Evolutionary conservation across 2,329 filamentous ascomycete species (phyloP).

Genomic region (Penicillium sp.): DNA sequence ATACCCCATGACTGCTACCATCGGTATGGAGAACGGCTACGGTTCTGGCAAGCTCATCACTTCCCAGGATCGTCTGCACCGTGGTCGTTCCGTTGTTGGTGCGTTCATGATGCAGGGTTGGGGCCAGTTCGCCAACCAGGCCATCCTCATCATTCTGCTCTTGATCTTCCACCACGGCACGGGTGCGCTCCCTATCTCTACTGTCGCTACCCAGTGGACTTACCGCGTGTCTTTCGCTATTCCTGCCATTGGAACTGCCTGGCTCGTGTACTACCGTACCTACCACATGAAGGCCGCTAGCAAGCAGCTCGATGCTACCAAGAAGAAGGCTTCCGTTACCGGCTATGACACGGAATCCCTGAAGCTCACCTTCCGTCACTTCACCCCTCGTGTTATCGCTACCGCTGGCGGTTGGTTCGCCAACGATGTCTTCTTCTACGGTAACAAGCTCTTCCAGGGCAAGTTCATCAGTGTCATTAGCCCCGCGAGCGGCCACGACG

Average conservation of each 20-base stretch:
- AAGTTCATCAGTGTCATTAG: conserved; percentile 86
- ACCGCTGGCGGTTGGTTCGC: conserved; percentile 91
- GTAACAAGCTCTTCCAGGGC: conserved; percentile 94
- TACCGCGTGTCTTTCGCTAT: conserved; percentile 92
- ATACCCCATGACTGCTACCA: conserved; percentile 95
- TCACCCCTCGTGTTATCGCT: conserved; percentile 82
- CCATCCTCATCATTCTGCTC: conserved; percentile 81
- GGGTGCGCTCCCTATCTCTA: conserved; percentile 76
- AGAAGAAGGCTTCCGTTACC: conserved; percentile 84
- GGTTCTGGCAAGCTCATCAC: conserved; percentile 84
- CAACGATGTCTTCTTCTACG: conserved; percentile 99
- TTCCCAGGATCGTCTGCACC: conserved; percentile 89
- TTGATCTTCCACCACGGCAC: conserved; percentile 84
- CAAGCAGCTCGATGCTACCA: conserved; percentile 80
- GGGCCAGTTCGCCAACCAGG: conserved; percentile 95
- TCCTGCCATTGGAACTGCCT: conserved; percentile 85
- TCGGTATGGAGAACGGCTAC: conserved; percentile 88
- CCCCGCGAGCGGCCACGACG: conserved; percentile 64
- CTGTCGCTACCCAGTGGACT: conserved; percentile 78
- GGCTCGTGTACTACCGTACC: conserved; percentile 93
- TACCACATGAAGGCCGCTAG: conserved; percentile 91
- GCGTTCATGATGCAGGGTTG: conserved; percentile 98
- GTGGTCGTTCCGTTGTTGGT: conserved; percentile 91
- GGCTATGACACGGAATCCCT: conserved; percentile 88
- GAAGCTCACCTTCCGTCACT: conserved; percentile 76